These are phyloP conservation scores for Coemansia javaensis DNA, from an alignment of 192 early-diverging fungal genomes.

Conservation along the genomic window DNA sequence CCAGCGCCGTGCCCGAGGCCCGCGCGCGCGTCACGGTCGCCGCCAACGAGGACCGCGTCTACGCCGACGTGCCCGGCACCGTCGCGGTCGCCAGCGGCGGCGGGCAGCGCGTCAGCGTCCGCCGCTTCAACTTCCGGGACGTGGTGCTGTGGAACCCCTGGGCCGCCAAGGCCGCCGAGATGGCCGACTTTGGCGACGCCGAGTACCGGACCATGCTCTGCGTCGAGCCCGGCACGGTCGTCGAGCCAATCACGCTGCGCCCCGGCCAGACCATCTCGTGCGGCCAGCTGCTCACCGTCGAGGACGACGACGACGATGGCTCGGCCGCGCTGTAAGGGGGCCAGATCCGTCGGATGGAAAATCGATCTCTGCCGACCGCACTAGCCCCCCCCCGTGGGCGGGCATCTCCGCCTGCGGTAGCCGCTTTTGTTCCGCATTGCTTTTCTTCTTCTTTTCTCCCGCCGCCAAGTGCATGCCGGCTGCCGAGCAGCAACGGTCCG, in stretches of 20 bases:
- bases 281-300: slow-evolving; percentile 59
- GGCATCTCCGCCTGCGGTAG: no score
- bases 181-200: slow-evolving; percentile 86
- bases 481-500: no score
- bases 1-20: slow-evolving; percentile 36
- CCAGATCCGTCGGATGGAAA: no score
- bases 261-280: slow-evolving; percentile 68
- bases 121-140: slow-evolving; percentile 48
- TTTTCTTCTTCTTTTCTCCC: no score
- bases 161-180: slow-evolving; percentile 79
- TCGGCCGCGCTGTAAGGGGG: no score
- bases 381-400: no score
- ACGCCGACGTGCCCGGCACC: slow-evolving; percentile 58
- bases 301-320: background rate
- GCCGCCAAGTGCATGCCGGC: no score
- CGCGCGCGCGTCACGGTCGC: slow-evolving; percentile 56
- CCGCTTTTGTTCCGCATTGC: no score
- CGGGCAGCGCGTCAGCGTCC: slow-evolving; percentile 13
- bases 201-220: slow-evolving; percentile 89
- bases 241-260: slow-evolving; percentile 57
- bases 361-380: no score
- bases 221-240: slow-evolving; percentile 78
- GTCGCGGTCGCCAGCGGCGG: slow-evolving; percentile 31
- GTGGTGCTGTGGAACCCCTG: slow-evolving; percentile 95
- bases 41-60: slow-evolving; percentile 83